Percentiles rank a stretch among this genome's conserved stretches.
phyloP scores from a whole-genome alignment of 805 yeast genomes.

The Starmerella roubikii region DNA sequence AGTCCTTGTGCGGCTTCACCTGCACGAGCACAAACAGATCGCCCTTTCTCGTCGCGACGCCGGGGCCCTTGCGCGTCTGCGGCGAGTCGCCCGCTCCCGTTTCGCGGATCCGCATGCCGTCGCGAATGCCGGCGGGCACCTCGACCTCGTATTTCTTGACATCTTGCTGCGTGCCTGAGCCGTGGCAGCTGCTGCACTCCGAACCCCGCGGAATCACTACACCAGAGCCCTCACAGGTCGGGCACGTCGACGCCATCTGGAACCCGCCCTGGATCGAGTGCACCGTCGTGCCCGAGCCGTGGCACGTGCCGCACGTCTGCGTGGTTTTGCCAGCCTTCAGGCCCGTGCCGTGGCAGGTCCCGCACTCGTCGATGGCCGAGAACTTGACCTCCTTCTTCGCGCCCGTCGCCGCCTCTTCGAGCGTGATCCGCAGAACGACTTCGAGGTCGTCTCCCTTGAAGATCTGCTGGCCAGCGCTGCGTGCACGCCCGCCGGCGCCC shows the following conservation, averaged over 20 bases:
- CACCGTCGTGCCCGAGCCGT: conserved; percentile 83
- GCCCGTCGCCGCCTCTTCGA: conserved; percentile 84
- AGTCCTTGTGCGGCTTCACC: conserved; percentile 60
- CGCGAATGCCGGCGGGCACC: conserved; percentile 76
- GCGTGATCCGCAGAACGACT: conserved; percentile 54
- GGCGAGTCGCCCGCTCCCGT: conserved; percentile 90
- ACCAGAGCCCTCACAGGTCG: conserved; percentile 78
- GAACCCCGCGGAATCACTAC: conserved; percentile 54
- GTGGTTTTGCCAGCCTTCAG: conserved; percentile 62
- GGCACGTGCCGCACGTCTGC: conserved; percentile 71
- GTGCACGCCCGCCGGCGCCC: conserved; percentile 28
- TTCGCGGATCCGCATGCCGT: conserved; percentile 73
- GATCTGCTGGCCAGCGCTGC: conserved; percentile 41
- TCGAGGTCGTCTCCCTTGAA: conserved; percentile 84
- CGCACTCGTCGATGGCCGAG: conserved; percentile 62
- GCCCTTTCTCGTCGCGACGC: conserved; percentile 49
- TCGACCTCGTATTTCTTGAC: conserved; percentile 65
- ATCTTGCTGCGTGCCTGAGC: conserved; percentile 67
- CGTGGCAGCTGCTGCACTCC: conserved; percentile 70
- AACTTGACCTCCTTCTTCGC: conserved; percentile 51
- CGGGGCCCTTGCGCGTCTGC: conserved; percentile 55
- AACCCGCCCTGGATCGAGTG: conserved; percentile 84
- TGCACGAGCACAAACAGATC: conserved; percentile 74
- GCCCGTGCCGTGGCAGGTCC: conserved; percentile 74
- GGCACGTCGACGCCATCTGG: conserved; percentile 92